Percentiles rank a stretch among this genome's conserved stretches.
Evolutionary conservation across 1,284 basidiomycete species (phyloP).

Genomic region (Papiliotrema terrestris): DNA sequence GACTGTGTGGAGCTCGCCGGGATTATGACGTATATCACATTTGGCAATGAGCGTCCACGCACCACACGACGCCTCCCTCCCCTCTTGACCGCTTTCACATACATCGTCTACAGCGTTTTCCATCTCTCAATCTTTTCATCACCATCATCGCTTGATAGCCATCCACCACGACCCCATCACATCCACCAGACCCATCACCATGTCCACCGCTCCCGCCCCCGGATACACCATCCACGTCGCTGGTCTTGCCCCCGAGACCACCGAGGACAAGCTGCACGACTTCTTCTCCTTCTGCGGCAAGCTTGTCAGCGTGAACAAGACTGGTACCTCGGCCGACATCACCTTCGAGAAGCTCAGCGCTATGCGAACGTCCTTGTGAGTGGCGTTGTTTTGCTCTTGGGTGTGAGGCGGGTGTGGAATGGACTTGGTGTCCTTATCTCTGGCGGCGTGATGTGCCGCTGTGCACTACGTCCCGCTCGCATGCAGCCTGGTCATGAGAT

Average conservation of each 20-base stretch:
- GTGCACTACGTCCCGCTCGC: too few relatives aligned
- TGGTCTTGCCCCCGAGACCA: conserved; percentile 48
- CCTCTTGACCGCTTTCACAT: background rate
- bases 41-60: background rate
- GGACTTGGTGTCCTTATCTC: too few relatives aligned
- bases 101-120: too few relatives aligned
- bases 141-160: background rate
- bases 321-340: conserved; percentile 45
- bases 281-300: conserved; percentile 51
- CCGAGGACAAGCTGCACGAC: conserved; percentile 49
- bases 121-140: background rate
- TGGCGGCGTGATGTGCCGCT: too few relatives aligned
- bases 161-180: background rate
- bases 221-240: conserved; percentile 47
- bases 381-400: conserved; percentile 1
- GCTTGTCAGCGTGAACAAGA: conserved; percentile 45
- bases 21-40: background rate
- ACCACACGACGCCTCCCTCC: background rate
- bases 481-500: too few relatives aligned
- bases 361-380: conserved; percentile 48
- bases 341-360: conserved; percentile 50
- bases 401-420: too few relatives aligned
- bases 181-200: background rate
- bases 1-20: background rate
- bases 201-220: conserved; percentile 12